Evolutionary conservation across 2,329 filamentous ascomycete species (phyloP).

Genomic region (Harringtonia aguacate): DNA sequence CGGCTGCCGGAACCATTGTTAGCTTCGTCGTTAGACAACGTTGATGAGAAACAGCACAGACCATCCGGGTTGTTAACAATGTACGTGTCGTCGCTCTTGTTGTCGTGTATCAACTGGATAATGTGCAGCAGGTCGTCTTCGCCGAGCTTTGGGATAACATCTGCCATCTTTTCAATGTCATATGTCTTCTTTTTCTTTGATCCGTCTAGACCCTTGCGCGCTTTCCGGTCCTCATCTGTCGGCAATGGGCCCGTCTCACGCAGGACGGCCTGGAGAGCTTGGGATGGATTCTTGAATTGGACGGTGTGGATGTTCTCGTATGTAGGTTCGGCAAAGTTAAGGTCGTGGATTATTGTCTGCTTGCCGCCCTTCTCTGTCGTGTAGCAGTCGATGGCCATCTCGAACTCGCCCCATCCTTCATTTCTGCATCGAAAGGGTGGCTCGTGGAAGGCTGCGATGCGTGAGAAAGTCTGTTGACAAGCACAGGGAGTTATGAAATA

Average conservation of each 20-base stretch:
- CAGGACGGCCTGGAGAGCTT: slow-evolving; percentile 67
- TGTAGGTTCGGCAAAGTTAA: slow-evolving; percentile 74
- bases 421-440: slow-evolving; percentile 84
- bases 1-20: slow-evolving; percentile 39
- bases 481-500: too few relatives aligned
- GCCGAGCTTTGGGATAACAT: slow-evolving; percentile 75
- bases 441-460: slow-evolving; percentile 57
- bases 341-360: slow-evolving; percentile 69
- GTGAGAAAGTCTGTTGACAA: not conserved
- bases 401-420: slow-evolving; percentile 98
- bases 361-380: slow-evolving; percentile 80
- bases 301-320: slow-evolving; percentile 79
- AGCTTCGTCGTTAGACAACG: not conserved
- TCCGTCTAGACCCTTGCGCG: slow-evolving; percentile 53
- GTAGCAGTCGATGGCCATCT: slow-evolving; percentile 77
- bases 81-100: slow-evolving; percentile 89
- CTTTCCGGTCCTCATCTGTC: slow-evolving; percentile 55
- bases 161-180: slow-evolving; percentile 95
- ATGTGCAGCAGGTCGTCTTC: slow-evolving; percentile 93
- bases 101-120: slow-evolving; percentile 96
- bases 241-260: slow-evolving; percentile 80
- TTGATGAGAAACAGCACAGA: slow-evolving; percentile 26
- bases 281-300: slow-evolving; percentile 86
- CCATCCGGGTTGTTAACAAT: slow-evolving; percentile 95
- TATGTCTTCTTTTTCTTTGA: slow-evolving; percentile 67